A percentile compares a stretch with the other conserved stretches of the same genome.
Evolutionary conservation across 176 grass and related monocot species (phyloP).

Genomic region (Saccharum spontaneum): DNA sequence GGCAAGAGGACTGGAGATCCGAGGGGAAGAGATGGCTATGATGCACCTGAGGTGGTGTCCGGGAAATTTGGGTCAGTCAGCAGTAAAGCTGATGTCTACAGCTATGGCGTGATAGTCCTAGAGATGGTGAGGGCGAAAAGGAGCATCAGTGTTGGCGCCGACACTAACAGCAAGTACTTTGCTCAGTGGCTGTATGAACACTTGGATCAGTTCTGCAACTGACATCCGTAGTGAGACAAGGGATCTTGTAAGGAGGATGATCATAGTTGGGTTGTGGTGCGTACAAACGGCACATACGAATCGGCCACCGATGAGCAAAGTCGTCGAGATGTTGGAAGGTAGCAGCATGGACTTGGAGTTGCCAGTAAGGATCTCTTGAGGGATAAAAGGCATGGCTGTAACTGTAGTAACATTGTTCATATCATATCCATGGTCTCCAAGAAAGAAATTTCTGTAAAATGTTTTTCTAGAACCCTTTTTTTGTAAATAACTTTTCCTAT

Average conservation of each 20-base stretch:
- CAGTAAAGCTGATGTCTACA: conserved; percentile 62
- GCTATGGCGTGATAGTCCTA: conserved; percentile 56
- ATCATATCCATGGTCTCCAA: background rate
- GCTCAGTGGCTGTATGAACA: conserved; percentile 61
- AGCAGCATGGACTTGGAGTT: conserved; percentile 15
- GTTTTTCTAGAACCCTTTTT: background rate
- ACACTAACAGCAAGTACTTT: conserved; percentile 50
- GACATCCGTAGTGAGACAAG: conserved; percentile 35
- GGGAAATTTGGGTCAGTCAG: conserved; percentile 45
- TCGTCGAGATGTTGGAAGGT: conserved; percentile 52
- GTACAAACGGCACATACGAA: conserved; percentile 41
- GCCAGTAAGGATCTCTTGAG: conserved; percentile 15
- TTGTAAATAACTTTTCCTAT: too few relatives aligned
- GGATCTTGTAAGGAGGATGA: conserved; percentile 45
- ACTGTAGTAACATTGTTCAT: background rate
- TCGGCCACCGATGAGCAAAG: conserved; percentile 46
- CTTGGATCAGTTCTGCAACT: conserved; percentile 38
- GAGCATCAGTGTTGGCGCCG: conserved; percentile 10
- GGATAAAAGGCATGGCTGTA: background rate
- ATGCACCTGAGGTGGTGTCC: conserved; percentile 55
- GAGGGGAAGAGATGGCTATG: conserved; percentile 45
- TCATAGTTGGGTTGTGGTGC: conserved; percentile 62
- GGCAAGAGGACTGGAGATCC: background rate
- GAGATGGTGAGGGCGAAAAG: conserved; percentile 50
- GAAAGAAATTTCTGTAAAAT: background rate